A percentile compares a stretch with the other conserved stretches of the same genome.
Conservation (phyloP, 2,329 filamentous ascomycete species). For the Truncatella angustata region DNA sequence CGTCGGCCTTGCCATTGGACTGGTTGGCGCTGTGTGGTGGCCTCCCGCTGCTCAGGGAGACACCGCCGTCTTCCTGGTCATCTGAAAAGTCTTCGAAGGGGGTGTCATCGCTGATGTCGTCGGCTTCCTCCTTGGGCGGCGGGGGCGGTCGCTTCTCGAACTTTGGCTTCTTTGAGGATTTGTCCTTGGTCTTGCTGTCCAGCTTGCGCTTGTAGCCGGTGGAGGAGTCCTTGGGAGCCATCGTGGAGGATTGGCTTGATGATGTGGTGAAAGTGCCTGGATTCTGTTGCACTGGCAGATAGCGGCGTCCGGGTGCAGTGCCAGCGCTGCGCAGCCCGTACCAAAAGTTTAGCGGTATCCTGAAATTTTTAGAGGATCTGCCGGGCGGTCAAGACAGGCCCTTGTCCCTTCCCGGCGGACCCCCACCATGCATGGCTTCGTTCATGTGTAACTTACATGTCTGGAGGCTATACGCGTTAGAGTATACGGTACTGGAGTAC, state of each 20-base stretch:
- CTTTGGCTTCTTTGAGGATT: constrained; percentile 31
- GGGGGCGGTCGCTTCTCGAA: constrained; percentile 31
- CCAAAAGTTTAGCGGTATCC: constrained; percentile 10
- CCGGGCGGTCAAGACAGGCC: constrained; percentile 32
- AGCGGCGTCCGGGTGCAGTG: too few relatives aligned
- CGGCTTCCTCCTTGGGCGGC: constrained; percentile 37
- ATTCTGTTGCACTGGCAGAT: not conserved
- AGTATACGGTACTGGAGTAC: not conserved
- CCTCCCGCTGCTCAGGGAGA: constrained; percentile 38
- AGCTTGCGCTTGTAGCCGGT: constrained; percentile 52
- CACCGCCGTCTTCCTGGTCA: constrained; percentile 54
- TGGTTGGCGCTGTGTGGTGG: constrained; percentile 31
- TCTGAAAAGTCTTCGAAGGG: constrained; percentile 45
- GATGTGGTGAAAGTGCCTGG: not conserved
- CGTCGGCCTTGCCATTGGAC: constrained; percentile 23
- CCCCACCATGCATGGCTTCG: constrained; percentile 9
- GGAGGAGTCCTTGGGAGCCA: constrained; percentile 48
- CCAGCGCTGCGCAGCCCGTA: constrained; percentile 5
- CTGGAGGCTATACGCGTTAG: too few relatives aligned
- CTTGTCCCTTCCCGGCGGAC: constrained; percentile 3
- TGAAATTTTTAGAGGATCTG: constrained; percentile 27
- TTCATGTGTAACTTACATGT: not conserved
- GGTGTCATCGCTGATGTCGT: constrained; percentile 33
- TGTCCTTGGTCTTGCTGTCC: constrained; percentile 48
- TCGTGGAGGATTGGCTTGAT: constrained; percentile 23